Conservation (phyloP, 768 basidiomycete genomes). For the Flagelloscypha sp. region DNA sequence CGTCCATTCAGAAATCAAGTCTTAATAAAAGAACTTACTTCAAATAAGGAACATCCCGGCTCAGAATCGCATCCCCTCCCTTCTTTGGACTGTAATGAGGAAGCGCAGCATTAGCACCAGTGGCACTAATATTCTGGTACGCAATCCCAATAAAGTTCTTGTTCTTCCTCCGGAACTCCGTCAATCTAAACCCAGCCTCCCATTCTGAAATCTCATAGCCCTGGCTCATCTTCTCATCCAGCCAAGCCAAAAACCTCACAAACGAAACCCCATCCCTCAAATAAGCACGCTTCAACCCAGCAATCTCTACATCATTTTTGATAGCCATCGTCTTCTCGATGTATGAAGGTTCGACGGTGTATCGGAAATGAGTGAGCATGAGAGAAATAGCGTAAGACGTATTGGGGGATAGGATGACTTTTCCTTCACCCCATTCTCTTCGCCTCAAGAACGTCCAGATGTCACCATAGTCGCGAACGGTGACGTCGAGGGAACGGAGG, state of each 20-base stretch:
- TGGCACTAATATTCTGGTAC: conserved; percentile 85
- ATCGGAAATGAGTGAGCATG: conserved; percentile 77
- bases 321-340: conserved; percentile 75
- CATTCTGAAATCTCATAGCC: conserved; percentile 86
- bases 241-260: conserved; percentile 83
- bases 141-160: conserved; percentile 79
- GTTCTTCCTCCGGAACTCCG: conserved; percentile 61
- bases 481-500: conserved; percentile 47
- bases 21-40: conserved; percentile 46
- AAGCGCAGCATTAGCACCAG: conserved; percentile 85
- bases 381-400: conserved; percentile 79
- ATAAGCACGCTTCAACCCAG: conserved; percentile 79
- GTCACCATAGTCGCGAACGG: conserved; percentile 61
- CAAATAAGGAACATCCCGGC: conserved; percentile 75
- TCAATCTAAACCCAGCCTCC: conserved; percentile 80
- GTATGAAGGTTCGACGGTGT: conserved; percentile 61
- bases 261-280: conserved; percentile 83
- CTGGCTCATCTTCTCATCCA: conserved; percentile 69
- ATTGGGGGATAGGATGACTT: conserved; percentile 64
- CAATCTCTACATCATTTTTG: conserved; percentile 83
- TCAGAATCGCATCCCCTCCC: conserved; percentile 61
- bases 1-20: conserved; percentile 6
- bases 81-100: conserved; percentile 87
- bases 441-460: conserved; percentile 72
- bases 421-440: conserved; percentile 72